A percentile compares a stretch with the other conserved stretches of the same genome.
These are phyloP conservation scores for Teratosphaeria viscida DNA, from an alignment of 2,329 filamentous ascomycete species.

Conservation along the genomic window DNA sequence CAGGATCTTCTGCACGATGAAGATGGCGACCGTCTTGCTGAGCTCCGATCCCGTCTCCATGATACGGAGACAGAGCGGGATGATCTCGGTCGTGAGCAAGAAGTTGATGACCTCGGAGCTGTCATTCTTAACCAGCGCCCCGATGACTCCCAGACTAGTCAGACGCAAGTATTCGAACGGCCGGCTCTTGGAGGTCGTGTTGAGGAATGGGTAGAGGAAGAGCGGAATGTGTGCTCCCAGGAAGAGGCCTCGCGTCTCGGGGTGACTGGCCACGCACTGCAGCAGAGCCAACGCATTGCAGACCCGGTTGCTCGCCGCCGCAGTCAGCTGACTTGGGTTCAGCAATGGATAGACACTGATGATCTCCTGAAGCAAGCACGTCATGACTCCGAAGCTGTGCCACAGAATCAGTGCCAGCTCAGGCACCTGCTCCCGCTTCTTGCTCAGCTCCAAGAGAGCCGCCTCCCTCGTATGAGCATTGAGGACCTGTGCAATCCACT, in stretches of 20 bases:
- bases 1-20: conserved; percentile 98
- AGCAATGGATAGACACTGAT: conserved; percentile 96
- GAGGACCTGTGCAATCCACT: conserved; percentile 83
- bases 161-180: conserved; percentile 96
- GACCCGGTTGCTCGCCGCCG: conserved; percentile 91
- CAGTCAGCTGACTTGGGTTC: conserved; percentile 92
- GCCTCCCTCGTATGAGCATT: conserved; percentile 80
- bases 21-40: conserved; percentile 97
- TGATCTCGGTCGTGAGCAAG: conserved; percentile 94
- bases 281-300: conserved; percentile 93
- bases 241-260: conserved; percentile 88
- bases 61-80: conserved; percentile 90
- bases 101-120: conserved; percentile 99
- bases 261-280: conserved; percentile 95
- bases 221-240: conserved; percentile 96
- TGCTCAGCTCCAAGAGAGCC: conserved; percentile 88
- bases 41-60: conserved; percentile 99
- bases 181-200: conserved; percentile 94
- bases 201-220: conserved; percentile 95
- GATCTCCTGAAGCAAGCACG: conserved; percentile 91
- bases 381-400: conserved; percentile 97
- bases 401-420: conserved; percentile 92
- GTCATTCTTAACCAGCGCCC: conserved; percentile 96
- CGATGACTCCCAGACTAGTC: conserved; percentile 91
- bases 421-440: conserved; percentile 96